These are phyloP conservation scores for Cutaneotrichosporon dermatis DNA, from an alignment of 1,284 basidiomycete species.

Conservation along the genomic window DNA sequence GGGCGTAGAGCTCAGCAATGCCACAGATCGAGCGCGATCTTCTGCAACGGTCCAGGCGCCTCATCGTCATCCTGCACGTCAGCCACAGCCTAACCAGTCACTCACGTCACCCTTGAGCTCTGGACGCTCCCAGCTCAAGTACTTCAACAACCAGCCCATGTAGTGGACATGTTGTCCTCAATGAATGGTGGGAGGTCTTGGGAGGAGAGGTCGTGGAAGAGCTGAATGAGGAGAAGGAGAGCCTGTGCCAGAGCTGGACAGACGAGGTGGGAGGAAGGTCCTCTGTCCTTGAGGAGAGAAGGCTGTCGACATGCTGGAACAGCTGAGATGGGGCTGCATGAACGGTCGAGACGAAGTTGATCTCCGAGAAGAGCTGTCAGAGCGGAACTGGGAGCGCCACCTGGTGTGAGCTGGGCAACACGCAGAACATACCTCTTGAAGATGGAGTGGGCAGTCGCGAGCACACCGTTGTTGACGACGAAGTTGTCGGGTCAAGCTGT, in stretches of 20 bases:
- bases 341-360: slow-evolving; percentile 91
- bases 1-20: slow-evolving; percentile 86
- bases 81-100: slow-evolving; percentile 18
- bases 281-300: slow-evolving; percentile 44
- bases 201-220: slow-evolving; percentile 90
- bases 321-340: slow-evolving; percentile 77
- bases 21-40: slow-evolving; percentile 92
- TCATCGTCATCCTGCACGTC: slow-evolving; percentile 70
- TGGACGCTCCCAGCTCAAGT: slow-evolving; percentile 71
- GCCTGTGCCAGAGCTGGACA: slow-evolving; percentile 59
- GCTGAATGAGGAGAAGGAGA: slow-evolving; percentile 73
- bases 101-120: slow-evolving; percentile 68
- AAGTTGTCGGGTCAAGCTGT: slow-evolving; percentile 74
- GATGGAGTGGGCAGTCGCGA: slow-evolving; percentile 93
- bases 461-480: slow-evolving; percentile 79
- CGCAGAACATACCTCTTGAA: slow-evolving; percentile 69
- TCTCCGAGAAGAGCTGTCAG: slow-evolving; percentile 82
- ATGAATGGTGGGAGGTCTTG: slow-evolving; percentile 94
- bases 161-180: slow-evolving; percentile 83
- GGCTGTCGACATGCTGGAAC: slow-evolving; percentile 58
- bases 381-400: slow-evolving; percentile 87
- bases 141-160: slow-evolving; percentile 73
- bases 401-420: too few species aligned
- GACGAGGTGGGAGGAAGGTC: slow-evolving; percentile 47
- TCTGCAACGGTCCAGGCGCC: slow-evolving; percentile 73